Evolutionary conservation across 2,329 filamentous ascomycete genomes (phyloP).

Genomic region (Cytospora piceae): DNA sequence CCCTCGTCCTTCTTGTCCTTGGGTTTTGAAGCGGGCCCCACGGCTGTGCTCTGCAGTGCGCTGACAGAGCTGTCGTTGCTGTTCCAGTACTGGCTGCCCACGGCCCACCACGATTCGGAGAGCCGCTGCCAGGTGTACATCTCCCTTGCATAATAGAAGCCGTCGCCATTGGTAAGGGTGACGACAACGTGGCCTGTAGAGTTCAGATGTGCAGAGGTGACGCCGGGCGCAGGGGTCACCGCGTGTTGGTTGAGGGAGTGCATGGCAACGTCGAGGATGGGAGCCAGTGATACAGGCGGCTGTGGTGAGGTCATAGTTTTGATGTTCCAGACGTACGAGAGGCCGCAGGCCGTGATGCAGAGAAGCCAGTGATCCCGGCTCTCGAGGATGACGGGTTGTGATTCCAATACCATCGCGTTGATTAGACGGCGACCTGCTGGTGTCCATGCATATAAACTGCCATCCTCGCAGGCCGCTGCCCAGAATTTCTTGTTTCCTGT

Average conservation of each 20-base stretch:
- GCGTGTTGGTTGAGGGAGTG: conserved; percentile 76
- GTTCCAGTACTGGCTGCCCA: conserved; percentile 98
- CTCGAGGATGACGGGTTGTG: conserved; percentile 92
- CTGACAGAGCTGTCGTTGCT: conserved; percentile 89
- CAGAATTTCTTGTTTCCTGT: conserved; percentile 91
- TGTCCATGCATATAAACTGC: conserved; percentile 87
- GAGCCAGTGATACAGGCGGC: conserved; percentile 85
- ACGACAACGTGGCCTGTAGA: conserved; percentile 83
- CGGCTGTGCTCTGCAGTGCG: conserved; percentile 73
- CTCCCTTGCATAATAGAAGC: conserved; percentile 82
- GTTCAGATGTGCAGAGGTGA: conserved; percentile 91
- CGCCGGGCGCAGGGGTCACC: conserved; percentile 75
- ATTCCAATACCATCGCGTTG: conserved; percentile 84
- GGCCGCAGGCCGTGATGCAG: conserved; percentile 84
- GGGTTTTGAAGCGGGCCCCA: conserved; percentile 58
- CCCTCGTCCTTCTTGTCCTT: conserved; percentile 52
- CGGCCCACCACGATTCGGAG: conserved; percentile 98
- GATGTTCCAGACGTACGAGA: conserved; percentile 94
- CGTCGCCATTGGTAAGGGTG: conserved; percentile 93
- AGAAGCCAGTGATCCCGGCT: conserved; percentile 88
- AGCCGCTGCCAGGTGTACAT: conserved; percentile 94
- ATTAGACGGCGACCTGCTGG: conserved; percentile 85
- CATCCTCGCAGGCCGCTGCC: conserved; percentile 92
- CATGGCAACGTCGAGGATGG: conserved; percentile 84
- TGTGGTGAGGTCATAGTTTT: conserved; percentile 82